A percentile compares a stretch with the other conserved stretches of the same genome.
Evolutionary conservation across 1,139 yeast genomes (phyloP).

Genomic region (Maudiozyma humilis): DNA sequence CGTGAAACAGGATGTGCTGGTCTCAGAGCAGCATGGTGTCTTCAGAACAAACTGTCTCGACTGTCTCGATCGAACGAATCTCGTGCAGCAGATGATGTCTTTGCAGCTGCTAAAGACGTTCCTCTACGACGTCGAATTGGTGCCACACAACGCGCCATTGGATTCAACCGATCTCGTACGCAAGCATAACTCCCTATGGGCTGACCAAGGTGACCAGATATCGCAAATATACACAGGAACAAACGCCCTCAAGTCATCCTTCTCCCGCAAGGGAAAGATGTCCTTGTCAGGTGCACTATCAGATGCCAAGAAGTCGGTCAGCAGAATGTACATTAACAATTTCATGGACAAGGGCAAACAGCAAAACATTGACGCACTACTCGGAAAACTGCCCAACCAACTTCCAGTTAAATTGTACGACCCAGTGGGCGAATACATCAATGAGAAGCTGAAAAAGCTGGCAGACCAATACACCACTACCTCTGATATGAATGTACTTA

Average conservation of each 20-base stretch:
- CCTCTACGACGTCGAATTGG: conserved; percentile 40
- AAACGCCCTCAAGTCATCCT: conserved; percentile 88
- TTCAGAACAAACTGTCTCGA: conserved; percentile 92
- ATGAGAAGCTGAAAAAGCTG: conserved; percentile 45
- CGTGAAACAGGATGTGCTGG: conserved; percentile 38
- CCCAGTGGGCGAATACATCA: conserved; percentile 79
- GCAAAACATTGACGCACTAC: conserved; percentile 70
- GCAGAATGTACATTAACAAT: conserved; percentile 90
- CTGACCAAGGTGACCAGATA: conserved; percentile 95
- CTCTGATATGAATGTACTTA: conserved; percentile 54
- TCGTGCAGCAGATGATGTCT: conserved; percentile 82
- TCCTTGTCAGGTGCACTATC: conserved; percentile 92
- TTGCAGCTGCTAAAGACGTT: conserved; percentile 58
- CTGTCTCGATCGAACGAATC: conserved; percentile 88
- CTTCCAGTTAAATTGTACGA: conserved; percentile 68
- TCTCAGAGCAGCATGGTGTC: conserved; percentile 77
- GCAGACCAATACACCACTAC: conserved; percentile 53
- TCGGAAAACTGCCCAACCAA: conserved; percentile 75
- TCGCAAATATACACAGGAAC: conserved; percentile 97
- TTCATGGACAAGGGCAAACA: conserved; percentile 90
- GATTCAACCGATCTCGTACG: conserved; percentile 44
- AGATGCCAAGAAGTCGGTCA: conserved; percentile 92
- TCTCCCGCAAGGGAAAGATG: conserved; percentile 91
- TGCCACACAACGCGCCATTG: conserved; percentile 27
- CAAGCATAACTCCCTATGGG: conserved; percentile 84